Conservation (phyloP, 2,329 filamentous ascomycete genomes). For the Passalora sequoiae region DNA sequence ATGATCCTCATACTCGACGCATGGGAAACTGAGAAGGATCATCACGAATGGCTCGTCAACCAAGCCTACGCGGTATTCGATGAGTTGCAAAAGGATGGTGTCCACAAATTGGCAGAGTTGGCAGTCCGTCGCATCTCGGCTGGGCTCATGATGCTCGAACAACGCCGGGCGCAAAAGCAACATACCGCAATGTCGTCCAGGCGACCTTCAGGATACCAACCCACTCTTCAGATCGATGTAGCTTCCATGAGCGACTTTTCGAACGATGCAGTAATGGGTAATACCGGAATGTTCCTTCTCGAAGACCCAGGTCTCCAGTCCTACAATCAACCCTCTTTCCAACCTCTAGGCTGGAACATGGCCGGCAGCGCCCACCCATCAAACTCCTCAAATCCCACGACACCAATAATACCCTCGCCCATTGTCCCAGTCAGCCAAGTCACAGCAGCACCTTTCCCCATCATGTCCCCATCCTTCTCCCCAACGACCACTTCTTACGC, state of each 20-base stretch:
- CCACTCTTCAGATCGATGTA: constrained; percentile 20
- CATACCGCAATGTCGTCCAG: constrained; percentile 14
- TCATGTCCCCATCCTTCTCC: constrained; percentile 24
- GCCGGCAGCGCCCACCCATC: constrained; percentile 22
- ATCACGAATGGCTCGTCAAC: constrained; percentile 38
- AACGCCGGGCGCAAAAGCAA: constrained; percentile 16
- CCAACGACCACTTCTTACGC: constrained; percentile 17
- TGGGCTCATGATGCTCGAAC: constrained; percentile 27
- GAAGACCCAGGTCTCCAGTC: constrained; percentile 44
- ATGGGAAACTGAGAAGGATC: constrained; percentile 38
- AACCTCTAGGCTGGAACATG: constrained; percentile 29
- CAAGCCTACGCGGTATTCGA: constrained; percentile 41
- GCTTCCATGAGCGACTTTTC: constrained; percentile 26
- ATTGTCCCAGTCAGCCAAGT: constrained; percentile 29
- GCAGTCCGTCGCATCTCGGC: constrained; percentile 39
- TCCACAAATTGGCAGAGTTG: constrained; percentile 44
- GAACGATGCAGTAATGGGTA: constrained; percentile 42
- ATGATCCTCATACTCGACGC: constrained; percentile 47
- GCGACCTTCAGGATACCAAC: constrained; percentile 14
- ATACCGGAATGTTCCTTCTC: constrained; percentile 45
- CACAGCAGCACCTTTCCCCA: constrained; percentile 31
- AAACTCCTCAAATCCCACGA: constrained; percentile 18
- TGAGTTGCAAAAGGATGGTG: constrained; percentile 38
- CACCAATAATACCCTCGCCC: constrained; percentile 21
- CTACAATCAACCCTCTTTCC: constrained; percentile 22